phyloP scores from a whole-genome alignment of 2,329 filamentous ascomycete genomes.

The Colletotrichum navitas region DNA sequence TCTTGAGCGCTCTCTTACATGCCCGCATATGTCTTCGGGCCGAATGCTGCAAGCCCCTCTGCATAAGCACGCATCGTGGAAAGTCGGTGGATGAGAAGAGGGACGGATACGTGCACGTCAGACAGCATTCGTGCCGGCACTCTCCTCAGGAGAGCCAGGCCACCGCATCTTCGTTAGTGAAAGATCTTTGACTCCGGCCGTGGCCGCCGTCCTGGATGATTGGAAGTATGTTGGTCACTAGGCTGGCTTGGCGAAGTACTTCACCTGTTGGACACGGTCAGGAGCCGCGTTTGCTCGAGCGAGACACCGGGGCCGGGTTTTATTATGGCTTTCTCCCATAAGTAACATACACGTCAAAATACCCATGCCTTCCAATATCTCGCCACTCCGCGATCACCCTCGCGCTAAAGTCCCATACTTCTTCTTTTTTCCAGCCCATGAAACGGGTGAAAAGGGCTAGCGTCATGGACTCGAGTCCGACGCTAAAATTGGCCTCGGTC shows the following conservation, averaged over 20 bases:
- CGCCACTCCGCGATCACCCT: constrained; percentile 41
- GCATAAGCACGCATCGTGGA: background rate
- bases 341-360: constrained; percentile 43
- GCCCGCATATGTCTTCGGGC: background rate
- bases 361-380: constrained; percentile 42
- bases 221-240: background rate
- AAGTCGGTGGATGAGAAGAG: background rate
- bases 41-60: background rate
- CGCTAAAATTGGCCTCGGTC: constrained; percentile 44
- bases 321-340: constrained; percentile 40
- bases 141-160: background rate
- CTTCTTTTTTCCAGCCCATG: constrained; percentile 47
- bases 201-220: background rate
- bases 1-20: background rate
- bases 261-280: background rate
- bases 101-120: background rate
- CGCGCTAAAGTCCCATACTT: constrained; percentile 45
- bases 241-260: background rate
- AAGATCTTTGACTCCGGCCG: background rate
- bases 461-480: constrained; percentile 45
- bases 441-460: constrained; percentile 47
- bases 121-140: constrained; percentile 16
- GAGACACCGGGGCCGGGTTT: background rate
- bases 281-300: constrained; percentile 1
- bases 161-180: background rate